Base-by-base conservation (phyloP, 768 basidiomycete genomes). In the Pisolithus tinctorius region DNA sequence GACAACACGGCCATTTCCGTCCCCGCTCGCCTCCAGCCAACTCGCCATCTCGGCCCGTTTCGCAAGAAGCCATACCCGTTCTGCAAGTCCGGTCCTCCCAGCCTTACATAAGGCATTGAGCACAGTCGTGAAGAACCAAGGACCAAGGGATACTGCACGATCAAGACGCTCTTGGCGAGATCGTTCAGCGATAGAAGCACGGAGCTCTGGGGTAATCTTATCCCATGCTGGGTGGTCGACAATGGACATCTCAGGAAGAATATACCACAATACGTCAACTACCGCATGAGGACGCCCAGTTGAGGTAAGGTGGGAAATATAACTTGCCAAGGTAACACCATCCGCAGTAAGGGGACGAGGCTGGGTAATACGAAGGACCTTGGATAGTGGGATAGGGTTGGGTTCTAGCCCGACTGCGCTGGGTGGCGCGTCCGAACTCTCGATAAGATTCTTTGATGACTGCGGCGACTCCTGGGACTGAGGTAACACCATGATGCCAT, bases 21-120 rank as follows among this genome's bases (percentile, higher is more conserved):
- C 52, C 10, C 49, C 54, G 6, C 63, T 60, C 8, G 17, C n/a
- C 30, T 30, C 56, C 1, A 58, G 48, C 74, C 78, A 80, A 54
- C 85, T 88, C 26, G 65, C 66, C 31, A 62, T 65, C 60, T 88
- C 83, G 0, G 83, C 84, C 52, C 74, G 68, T 57, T 75, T 74
- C 8, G 80, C 85, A 20, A 84, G 70, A 13, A 71, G 56, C 80
- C 85, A 90, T 2, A 91, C 74, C 16, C 79, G 75, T 59, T 84
- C 81, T 0, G 82, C 79, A 4, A 82, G 64, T 0, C 77, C 76
- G 0, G 74, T 74, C 54, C 69, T 70, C 0, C 82, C 79, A 0
- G 75, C 68, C 57, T 85, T 85, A 51, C 68, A 62, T 39, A 90
- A 66, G 0, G 81, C 83, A 52, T 81, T 78, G 30, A 93, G 63